Evolutionary conservation across 805 yeast species (phyloP), one percentile per base, ranked within the genome.

Genomic region (Pichia rugopelliculosa): DNA sequence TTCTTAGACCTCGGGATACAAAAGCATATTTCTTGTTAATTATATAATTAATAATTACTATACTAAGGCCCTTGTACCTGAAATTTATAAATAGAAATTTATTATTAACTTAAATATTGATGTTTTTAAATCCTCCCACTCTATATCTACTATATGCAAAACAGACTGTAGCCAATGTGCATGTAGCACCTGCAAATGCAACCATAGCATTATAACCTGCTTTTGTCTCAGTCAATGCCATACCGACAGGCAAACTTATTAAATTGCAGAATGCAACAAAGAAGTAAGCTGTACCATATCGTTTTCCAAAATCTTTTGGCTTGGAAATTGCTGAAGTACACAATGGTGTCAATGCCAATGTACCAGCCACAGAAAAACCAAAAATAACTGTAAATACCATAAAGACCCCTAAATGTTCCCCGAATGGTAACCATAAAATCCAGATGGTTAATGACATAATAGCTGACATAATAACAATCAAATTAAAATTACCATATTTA

Each of bases 271-370:
- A 66, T 27, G 62, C 53, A 36, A 72, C 68, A 44, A 69, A 67
- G 47, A 73, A 79, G 59, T 82, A 83, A 49, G 81, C 75, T 5
- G 88, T 75, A 0, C 91, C 90, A 56, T 80, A 85, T 25, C 84
- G 64, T 54, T 77, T 79, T 15, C 91, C 91, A 56, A 84, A 82
- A 48, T 81, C 77, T 49, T 73, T 69, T 0, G 82, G 80, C 15
- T 73, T 74, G n/a, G 82, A 76, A 25, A 85, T 77, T 41, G 76
- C 75, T 0, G 85, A 76, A n/a, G 82, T 73, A 51, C 90, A 83
- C 4, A 79, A 80, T 0, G 91, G 88, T 0, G 84, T 75, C 43
- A 84, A 57, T 0, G 86, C 73, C 38, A 85, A 66, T 6, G 84
- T 77, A 18, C 84, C 75, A 3, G 87, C 80, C 26, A 77, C 70